Evolutionary conservation across 306 rosid genomes (phyloP), one percentile per base, ranked within the genome.

Genomic region (Trifolium subterraneum): DNA sequence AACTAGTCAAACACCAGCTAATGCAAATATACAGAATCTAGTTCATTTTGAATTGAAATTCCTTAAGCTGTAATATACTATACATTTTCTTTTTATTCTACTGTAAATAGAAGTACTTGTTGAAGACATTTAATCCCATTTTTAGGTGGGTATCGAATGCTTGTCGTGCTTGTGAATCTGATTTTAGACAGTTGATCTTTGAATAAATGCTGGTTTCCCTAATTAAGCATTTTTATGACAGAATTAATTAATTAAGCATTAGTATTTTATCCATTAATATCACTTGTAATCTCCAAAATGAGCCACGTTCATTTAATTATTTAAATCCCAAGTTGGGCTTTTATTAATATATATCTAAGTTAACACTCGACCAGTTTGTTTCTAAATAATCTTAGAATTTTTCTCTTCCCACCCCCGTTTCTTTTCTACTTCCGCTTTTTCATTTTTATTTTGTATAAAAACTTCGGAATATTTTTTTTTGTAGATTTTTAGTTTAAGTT

Each of bases 121-220:
- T 38, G 52, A 65, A 16, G 6, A 72, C 52, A 61, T 73, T 44
- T 56, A 65, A 65, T 70, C 68, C 68, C 55, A 12, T 70, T 70
- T 60, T 64, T 9, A 48, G 64, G 81, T 59, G 72, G 81, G 81
- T 38, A 83, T 75, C 71, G 2, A 44, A 75, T 71, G 72, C 81
- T 51, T 60, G 50, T 66, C 69, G 64, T 15, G 39, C 58, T 60
- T 62, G 52, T 45, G 81, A 74, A 71, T 71, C 55, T 13, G 58
- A 70, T 68, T 18, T 58, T 71, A 36, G 31, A 59, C 12, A 10
- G 31, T 15, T 70, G 8, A 79, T 64, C 69, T 66, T 54, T 35
- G 76, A 75, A 83, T 72, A 75, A 71, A 83, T 83, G 68, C 79
- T 52, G 50, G 47, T 74, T 64, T 70, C 18, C 31, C 10, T 74